Base-by-base conservation (phyloP, 306 rosid species). In the Notholithocarpus densiflorus region DNA sequence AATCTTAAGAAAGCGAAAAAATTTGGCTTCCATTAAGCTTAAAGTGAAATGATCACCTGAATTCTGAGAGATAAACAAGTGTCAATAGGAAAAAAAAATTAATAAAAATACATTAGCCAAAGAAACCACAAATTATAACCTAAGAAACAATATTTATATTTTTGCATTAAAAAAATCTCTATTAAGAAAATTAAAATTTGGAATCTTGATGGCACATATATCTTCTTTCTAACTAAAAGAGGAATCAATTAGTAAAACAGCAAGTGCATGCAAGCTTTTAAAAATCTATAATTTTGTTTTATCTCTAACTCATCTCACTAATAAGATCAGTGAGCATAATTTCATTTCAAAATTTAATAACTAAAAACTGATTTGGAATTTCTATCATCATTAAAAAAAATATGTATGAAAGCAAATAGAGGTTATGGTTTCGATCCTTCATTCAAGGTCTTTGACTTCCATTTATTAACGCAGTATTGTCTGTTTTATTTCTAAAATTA, bases 1-100 rank as follows among this genome's bases (percentile, higher is more conserved):
- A 29, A 91, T 91, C 95, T 91, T 93, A 4, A 93, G 86, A 84
- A 89, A 89, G 15, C 90, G 91, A 74, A 91, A 93, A 76, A 93
- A 91, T 1, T 87, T 85, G 24, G 95, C 91, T 79, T 93, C 97
- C 97, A 90, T 90, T 66, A 17, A 14, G 70, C 2, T 15, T 13
- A 53, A 45, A 66, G 74, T 8, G 27, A 71, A 55, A 34, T 15
- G 74, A 13, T 51, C 53, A 31, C 87, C 82, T 77, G 57, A 59
- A 53, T 20, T 72, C 21, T 55, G 64, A 27, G 65, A 72, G 5
- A 79, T 29, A 64, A 62, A 64, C 70, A 64, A 29, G 31, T 27
- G 17, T n/a, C 43, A 20, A 1, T 17, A 20, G 4, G 3, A 3
- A 12, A 23, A 0, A 1, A 24, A 37, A 60, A 24, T 59, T 60